phyloP scores from a whole-genome alignment of 148 eudicot genomes.

The Nyssa sinensis region DNA sequence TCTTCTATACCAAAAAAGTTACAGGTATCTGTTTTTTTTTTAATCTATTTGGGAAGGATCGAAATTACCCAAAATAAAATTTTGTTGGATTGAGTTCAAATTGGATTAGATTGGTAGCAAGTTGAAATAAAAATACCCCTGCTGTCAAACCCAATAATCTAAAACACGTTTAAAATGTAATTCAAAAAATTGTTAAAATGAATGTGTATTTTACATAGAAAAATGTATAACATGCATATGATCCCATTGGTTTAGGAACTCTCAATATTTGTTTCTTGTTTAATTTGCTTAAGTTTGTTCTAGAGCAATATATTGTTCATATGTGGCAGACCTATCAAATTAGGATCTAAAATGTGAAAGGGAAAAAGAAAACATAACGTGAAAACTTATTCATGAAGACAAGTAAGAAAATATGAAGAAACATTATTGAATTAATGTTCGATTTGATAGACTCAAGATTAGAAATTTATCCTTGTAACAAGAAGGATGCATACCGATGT shows the following conservation, averaged over 20 bases:
- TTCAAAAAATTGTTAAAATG: too few relatives aligned
- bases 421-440: not conserved
- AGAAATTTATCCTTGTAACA: not conserved
- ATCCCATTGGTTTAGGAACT: not conserved
- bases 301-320: not conserved
- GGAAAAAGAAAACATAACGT: not conserved
- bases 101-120: too few relatives aligned
- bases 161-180: too few relatives aligned
- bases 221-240: not conserved
- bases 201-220: not conserved
- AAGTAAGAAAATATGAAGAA: not conserved
- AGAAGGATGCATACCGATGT: slow-evolving; percentile 59
- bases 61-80: too few relatives aligned
- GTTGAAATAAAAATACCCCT: too few relatives aligned
- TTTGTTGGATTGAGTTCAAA: too few relatives aligned
- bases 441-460: not conserved
- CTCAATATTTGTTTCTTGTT: not conserved
- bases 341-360: not conserved
- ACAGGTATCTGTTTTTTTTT: too few relatives aligned
- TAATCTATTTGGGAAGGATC: too few relatives aligned
- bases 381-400: not conserved
- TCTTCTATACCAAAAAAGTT: too few relatives aligned
- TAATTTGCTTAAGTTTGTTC: not conserved
- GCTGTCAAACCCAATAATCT: too few relatives aligned
- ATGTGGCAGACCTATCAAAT: not conserved